A percentile compares a stretch with the other conserved stretches of the same genome.
Evolutionary conservation across 208 protist species (phyloP).

Genomic region (Crithidia fasciculata): DNA sequence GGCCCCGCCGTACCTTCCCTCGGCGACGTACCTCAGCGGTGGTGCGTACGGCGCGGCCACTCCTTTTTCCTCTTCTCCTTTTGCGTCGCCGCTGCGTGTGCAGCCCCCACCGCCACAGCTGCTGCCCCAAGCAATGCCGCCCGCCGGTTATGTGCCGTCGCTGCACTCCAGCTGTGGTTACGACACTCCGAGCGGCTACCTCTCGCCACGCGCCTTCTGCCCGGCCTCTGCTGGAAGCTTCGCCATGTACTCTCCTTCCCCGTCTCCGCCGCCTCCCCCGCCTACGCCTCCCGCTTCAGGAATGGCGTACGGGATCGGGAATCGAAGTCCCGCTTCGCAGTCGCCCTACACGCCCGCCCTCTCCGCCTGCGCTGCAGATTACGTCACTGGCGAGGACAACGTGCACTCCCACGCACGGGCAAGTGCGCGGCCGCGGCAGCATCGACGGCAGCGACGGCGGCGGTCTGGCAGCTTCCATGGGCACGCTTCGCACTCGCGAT

Average conservation of each 20-base stretch:
- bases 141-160: neutral
- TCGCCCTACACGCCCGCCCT: constrained; percentile 13
- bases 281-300: neutral
- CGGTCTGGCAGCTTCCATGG: neutral
- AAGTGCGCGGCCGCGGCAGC: neutral
- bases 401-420: too few species aligned
- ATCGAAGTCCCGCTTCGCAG: neutral
- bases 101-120: constrained; percentile 11
- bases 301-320: neutral
- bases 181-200: neutral
- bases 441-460: neutral
- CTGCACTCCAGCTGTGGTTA: neutral
- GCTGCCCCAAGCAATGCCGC: neutral
- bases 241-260: neutral
- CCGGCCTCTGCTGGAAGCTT: neutral
- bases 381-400: neutral
- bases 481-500: neutral
- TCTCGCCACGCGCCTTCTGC: neutral
- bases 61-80: neutral
- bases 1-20: neutral
- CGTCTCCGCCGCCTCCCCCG: constrained; percentile 1
- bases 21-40: neutral
- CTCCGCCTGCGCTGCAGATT: neutral
- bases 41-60: neutral
- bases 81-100: constrained; percentile 4